Conservation (phyloP, 2,329 filamentous ascomycete genomes). For the Fusarium incarnatum region DNA sequence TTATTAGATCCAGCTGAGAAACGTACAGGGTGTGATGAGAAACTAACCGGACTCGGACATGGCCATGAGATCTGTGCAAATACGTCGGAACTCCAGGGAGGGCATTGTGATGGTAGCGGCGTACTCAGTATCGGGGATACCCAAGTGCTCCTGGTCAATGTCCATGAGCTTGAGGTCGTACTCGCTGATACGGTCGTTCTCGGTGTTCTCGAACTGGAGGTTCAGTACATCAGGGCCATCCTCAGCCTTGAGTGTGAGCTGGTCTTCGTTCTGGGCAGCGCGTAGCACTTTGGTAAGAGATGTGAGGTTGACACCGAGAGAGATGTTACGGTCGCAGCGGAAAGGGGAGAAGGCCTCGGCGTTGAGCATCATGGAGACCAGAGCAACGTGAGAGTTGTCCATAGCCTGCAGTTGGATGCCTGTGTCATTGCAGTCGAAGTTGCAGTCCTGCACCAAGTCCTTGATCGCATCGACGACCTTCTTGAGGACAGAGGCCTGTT, state of each 20-base stretch:
- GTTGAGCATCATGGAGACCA: constrained; percentile 99
- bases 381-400: constrained; percentile 99
- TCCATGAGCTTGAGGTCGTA: constrained; percentile 99
- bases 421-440: constrained; percentile 99
- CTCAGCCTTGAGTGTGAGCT: constrained; percentile 96
- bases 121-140: constrained; percentile 99
- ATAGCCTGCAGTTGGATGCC: constrained; percentile 98
- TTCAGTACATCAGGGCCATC: constrained; percentile 96
- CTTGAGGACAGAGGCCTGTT: constrained; percentile 94
- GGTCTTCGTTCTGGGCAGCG: constrained; percentile 92
- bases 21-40: not conserved
- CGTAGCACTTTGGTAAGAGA: constrained; percentile 98
- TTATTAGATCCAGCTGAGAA: constrained; percentile 4
- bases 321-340: constrained; percentile 99
- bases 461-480: constrained; percentile 99
- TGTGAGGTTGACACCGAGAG: constrained; percentile 94
- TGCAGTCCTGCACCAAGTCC: constrained; percentile 99
- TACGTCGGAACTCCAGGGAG: constrained; percentile 88
- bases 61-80: constrained; percentile 90
- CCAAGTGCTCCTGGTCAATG: constrained; percentile 99
- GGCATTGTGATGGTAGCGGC: constrained; percentile 92
- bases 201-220: constrained; percentile 91
- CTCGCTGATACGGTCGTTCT: constrained; percentile 93
- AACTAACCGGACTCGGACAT: constrained; percentile 93
- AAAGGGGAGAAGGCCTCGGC: constrained; percentile 94